Evolutionary conservation across 2,329 filamentous ascomycete species (phyloP), one percentile per base, ranked within the genome.

Genomic region (Westerdykella aurantiaca): DNA sequence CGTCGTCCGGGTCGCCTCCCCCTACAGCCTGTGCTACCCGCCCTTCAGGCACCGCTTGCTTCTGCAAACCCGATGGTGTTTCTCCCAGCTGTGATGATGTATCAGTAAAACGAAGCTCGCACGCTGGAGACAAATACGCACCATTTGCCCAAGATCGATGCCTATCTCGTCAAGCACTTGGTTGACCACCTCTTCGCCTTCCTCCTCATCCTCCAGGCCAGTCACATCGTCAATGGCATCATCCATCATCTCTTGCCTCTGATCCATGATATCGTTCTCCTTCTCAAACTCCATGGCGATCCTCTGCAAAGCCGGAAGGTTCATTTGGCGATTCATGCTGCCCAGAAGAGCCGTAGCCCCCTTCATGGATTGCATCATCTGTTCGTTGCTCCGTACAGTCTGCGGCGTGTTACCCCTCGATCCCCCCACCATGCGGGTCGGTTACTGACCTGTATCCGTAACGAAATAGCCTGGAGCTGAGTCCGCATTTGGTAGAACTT

Each of bases 311-410:
- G 89, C 89, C 0, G 93, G 93, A 2, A 98, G 81, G 64, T 98
- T 97, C 90, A 97, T 97, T 51, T 88, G 88, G 52, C 86, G 80
- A 69, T 98, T 98, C 93, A 98, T 98, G 72, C 86, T 94, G 43
- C 90, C 89, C 6, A 98, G 75, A 2, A 95, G 83, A 69, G 85
- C 83, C 1, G 93, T 97, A 4, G 93, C 93, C 29, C 93, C 93
- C 70, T 96, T 98, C 93, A 98, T 97, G 7, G 90, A 93, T 69
- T 95, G 88, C 90, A 96, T 96, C 93, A 98, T 98, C 70, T 97
- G 91, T 69, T 98, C 93, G 69, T 98, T 98, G 55, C 90, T 96
- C 52, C 93, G 83, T 52, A 97, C 91, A 39, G 93, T 98, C 88
- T 95, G 59, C 18, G 41, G 50, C 33, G 44, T 47, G 41, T 66